These are phyloP conservation scores for Mycena citricolor DNA, from an alignment of 1,284 basidiomycete genomes.

Conservation along the genomic window DNA sequence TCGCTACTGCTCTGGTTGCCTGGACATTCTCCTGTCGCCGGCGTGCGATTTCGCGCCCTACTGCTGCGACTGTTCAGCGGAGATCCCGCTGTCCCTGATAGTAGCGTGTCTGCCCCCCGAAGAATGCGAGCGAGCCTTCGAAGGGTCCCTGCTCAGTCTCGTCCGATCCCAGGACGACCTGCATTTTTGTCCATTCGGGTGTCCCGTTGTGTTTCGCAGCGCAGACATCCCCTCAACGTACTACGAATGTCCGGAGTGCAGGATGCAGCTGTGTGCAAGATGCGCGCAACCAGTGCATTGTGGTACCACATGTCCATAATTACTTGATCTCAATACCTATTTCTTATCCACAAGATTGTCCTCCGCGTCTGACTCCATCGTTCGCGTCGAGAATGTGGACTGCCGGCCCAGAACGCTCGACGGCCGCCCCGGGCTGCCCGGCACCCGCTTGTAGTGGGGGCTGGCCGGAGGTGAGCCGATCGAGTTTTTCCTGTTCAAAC, in stretches of 20 bases:
- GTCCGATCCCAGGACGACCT: slow-evolving; percentile 5
- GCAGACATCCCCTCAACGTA: slow-evolving; percentile 1
- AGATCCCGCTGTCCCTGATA: slow-evolving; percentile 6
- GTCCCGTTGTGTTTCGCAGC: slow-evolving; percentile 11
- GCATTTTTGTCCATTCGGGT: slow-evolving; percentile 18
- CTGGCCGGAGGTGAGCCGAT: slow-evolving; percentile 37
- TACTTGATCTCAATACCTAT: slow-evolving; percentile 6
- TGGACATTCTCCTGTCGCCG: slow-evolving; percentile 11
- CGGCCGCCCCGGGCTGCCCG: slow-evolving; percentile 35
- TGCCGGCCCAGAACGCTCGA: slow-evolving; percentile 48
- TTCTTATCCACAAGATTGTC: slow-evolving; percentile 54
- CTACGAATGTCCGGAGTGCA: slow-evolving; percentile 16
- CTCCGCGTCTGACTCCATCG: slow-evolving; percentile 80
- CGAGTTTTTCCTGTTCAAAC: slow-evolving; percentile 50
- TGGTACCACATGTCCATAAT: slow-evolving; percentile 14
- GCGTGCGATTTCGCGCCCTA: slow-evolving; percentile 4
- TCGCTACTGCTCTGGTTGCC: slow-evolving; percentile 15
- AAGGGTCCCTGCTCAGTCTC: slow-evolving; percentile 5
- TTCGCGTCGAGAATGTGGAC: slow-evolving; percentile 65
- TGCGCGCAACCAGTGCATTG: slow-evolving; percentile 10
- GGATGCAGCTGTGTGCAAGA: slow-evolving; percentile 12
- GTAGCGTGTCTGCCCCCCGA: slow-evolving; percentile 1
- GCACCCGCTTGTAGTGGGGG: slow-evolving; percentile 33
- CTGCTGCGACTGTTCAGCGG: slow-evolving; percentile 10
- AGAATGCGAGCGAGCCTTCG: slow-evolving; percentile 9